Percentiles rank a stretch among this genome's conserved stretches.
Conservation (phyloP, 1,284 basidiomycete species). For the Microbotryum scabiosae region DNA sequence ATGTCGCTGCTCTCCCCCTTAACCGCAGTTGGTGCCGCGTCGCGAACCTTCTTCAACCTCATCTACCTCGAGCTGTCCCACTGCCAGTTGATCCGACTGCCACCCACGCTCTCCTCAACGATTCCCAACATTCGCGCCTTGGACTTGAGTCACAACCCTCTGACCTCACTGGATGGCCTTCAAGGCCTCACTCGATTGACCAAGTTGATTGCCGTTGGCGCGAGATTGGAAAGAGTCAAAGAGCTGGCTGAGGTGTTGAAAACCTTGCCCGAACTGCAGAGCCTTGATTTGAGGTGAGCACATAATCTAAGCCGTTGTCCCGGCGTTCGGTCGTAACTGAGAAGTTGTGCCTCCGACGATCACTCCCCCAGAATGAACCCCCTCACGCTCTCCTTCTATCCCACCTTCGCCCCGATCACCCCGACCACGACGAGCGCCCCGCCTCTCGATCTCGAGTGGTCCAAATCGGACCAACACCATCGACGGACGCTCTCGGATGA, state of each 20-base stretch:
- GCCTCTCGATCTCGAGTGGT: slow-evolving; percentile 18
- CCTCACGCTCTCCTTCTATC: slow-evolving; percentile 85
- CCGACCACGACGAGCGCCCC: neutral
- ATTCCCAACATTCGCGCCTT: slow-evolving; percentile 82
- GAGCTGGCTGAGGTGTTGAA: slow-evolving; percentile 60
- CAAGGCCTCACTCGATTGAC: slow-evolving; percentile 64
- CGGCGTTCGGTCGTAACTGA: too few relatives aligned
- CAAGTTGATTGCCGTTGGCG: slow-evolving; percentile 77
- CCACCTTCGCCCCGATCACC: slow-evolving; percentile 12
- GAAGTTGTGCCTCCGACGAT: neutral
- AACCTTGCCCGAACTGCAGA: slow-evolving; percentile 66
- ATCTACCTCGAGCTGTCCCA: slow-evolving; percentile 87
- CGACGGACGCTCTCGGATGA: slow-evolving; percentile 78
- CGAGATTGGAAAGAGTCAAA: slow-evolving; percentile 62
- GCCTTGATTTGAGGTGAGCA: slow-evolving; percentile 72
- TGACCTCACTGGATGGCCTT: slow-evolving; percentile 59
- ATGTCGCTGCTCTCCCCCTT: slow-evolving; percentile 43
- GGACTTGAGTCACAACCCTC: slow-evolving; percentile 92
- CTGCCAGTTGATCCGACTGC: slow-evolving; percentile 71
- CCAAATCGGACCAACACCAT: slow-evolving; percentile 64
- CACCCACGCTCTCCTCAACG: slow-evolving; percentile 55
- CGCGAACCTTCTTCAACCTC: slow-evolving; percentile 61
- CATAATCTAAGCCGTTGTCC: neutral
- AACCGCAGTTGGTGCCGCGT: slow-evolving; percentile 41
- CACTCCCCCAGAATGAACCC: slow-evolving; percentile 71